Evolutionary conservation across 2,329 filamentous ascomycete species (phyloP).

Genomic region (Scedosporium dehoogii): DNA sequence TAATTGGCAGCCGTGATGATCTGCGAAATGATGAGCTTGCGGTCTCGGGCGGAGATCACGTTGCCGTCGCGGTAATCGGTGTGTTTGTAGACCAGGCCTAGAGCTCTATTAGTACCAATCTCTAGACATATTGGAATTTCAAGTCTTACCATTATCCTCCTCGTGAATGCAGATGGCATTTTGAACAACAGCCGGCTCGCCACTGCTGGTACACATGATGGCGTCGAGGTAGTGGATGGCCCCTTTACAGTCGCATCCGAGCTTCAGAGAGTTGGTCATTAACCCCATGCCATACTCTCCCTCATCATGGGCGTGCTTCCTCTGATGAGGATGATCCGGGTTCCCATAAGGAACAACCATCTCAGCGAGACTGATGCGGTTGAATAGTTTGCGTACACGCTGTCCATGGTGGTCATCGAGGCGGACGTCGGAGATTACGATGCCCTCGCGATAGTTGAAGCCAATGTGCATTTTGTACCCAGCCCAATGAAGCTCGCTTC

Average conservation of each 20-base stretch:
- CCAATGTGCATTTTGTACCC: slow-evolving; percentile 90
- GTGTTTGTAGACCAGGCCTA: slow-evolving; percentile 71
- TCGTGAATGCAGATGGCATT: slow-evolving; percentile 95
- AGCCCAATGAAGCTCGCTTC: slow-evolving; percentile 73
- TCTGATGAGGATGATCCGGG: slow-evolving; percentile 68
- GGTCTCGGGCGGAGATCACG: slow-evolving; percentile 71
- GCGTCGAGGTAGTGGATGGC: slow-evolving; percentile 89
- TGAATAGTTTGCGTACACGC: slow-evolving; percentile 65
- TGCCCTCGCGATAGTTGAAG: slow-evolving; percentile 90
- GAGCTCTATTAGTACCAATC: too few relatives aligned
- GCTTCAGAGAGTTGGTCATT: slow-evolving; percentile 67
- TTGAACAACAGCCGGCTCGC: slow-evolving; percentile 71
- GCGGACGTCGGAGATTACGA: slow-evolving; percentile 81
- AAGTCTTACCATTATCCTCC: slow-evolving; percentile 64
- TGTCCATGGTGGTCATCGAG: slow-evolving; percentile 69
- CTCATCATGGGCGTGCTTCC: slow-evolving; percentile 73
- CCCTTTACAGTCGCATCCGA: slow-evolving; percentile 82
- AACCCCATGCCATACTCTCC: slow-evolving; percentile 76
- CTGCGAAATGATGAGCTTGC: slow-evolving; percentile 80
- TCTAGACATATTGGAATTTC: too few relatives aligned
- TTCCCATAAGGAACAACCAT: slow-evolving; percentile 92
- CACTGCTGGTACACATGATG: slow-evolving; percentile 68
- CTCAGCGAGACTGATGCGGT: slow-evolving; percentile 78
- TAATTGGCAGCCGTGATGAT: slow-evolving; percentile 96
- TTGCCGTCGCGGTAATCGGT: slow-evolving; percentile 88